Evolutionary conservation across 805 yeast genomes (phyloP), one percentile per base, ranked within the genome.

Genomic region (Wickerhamiella lipophila): DNA sequence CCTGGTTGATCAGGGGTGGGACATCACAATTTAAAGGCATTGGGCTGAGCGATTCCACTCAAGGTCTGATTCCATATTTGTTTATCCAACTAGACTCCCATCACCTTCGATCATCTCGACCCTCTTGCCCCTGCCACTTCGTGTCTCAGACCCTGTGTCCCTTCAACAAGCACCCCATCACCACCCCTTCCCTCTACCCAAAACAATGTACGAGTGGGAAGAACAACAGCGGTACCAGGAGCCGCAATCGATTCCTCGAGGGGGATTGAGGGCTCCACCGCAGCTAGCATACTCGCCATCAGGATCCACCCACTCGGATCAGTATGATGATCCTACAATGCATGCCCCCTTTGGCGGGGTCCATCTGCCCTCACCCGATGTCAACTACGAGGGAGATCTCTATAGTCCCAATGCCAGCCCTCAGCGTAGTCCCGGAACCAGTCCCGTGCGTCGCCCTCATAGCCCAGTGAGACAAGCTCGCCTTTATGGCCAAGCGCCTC

Each of bases 341-440:
- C 48, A 45, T 29, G 48, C 48, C 16, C 48, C 48, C 13, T 45
- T 45, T 45, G 48, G 32, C 32, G 22, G 21, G 21, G 48, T 45
- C 15, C 42, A 35, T 8, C 36, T 45, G 19, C 48, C 48, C 9
- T 25, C 36, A 23, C 48, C 48, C 6, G 42, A 36, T 3, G 27
- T 34, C 11, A 39, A n/a, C 27, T 45, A 36, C 16, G 48, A 45
- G 8, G 29, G 27, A n/a, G 48, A 45, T 9, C 29, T 45, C 19
- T 34, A 45, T 22, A 45, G 48, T 30, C 48, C 48, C 11, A 34
- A 35, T 23, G 48, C 42, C 16, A 36, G 42, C 21, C 48, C 48
- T 26, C 48, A 45, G 27, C 48, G 48, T 21, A 23, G 35, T 4
- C 48, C 48, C 13, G 48, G 48, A 4, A 34, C 47, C 9, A 32